phyloP scores from a whole-genome alignment of 2,329 filamentous ascomycete genomes.

The Verticillium tricorpus region DNA sequence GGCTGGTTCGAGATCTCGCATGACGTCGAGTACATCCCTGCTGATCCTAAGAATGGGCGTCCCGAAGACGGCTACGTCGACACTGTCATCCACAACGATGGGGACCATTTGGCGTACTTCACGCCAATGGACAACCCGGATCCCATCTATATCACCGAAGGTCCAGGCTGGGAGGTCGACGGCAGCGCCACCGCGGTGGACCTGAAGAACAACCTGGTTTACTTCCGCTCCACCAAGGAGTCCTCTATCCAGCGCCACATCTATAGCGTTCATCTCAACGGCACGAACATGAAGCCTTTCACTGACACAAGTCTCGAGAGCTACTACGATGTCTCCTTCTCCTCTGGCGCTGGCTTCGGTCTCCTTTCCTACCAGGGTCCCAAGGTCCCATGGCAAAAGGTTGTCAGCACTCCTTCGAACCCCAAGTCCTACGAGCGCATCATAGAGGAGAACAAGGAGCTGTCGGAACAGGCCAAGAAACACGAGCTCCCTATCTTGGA shows the following conservation, averaged over 20 bases:
- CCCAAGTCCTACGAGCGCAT: slow-evolving; percentile 58
- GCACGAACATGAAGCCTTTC: slow-evolving; percentile 65
- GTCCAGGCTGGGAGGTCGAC: slow-evolving; percentile 81
- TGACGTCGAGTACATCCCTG: slow-evolving; percentile 79
- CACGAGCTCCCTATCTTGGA: slow-evolving; percentile 79
- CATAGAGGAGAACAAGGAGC: slow-evolving; percentile 71
- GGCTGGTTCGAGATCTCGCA: slow-evolving; percentile 97
- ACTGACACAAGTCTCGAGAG: slow-evolving; percentile 70
- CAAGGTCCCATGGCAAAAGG: slow-evolving; percentile 82
- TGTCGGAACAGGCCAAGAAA: slow-evolving; percentile 65
- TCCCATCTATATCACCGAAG: slow-evolving; percentile 83
- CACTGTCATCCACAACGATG: slow-evolving; percentile 78
- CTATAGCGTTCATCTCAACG: slow-evolving; percentile 84
- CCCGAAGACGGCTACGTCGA: slow-evolving; percentile 88
- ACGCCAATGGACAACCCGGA: slow-evolving; percentile 76
- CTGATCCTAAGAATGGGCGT: slow-evolving; percentile 71
- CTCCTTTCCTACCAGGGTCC: slow-evolving; percentile 84
- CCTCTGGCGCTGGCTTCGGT: slow-evolving; percentile 72
- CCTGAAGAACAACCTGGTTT: slow-evolving; percentile 78
- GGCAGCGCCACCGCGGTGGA: slow-evolving; percentile 81
- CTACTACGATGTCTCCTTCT: slow-evolving; percentile 83
- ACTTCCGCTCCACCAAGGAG: slow-evolving; percentile 84
- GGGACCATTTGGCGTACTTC: slow-evolving; percentile 92
- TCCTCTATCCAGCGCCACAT: slow-evolving; percentile 86
- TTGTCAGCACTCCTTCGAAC: slow-evolving; percentile 76